These are phyloP conservation scores for Lepidium aucheri DNA, from an alignment of 345 rosid species.

Conservation along the genomic window DNA sequence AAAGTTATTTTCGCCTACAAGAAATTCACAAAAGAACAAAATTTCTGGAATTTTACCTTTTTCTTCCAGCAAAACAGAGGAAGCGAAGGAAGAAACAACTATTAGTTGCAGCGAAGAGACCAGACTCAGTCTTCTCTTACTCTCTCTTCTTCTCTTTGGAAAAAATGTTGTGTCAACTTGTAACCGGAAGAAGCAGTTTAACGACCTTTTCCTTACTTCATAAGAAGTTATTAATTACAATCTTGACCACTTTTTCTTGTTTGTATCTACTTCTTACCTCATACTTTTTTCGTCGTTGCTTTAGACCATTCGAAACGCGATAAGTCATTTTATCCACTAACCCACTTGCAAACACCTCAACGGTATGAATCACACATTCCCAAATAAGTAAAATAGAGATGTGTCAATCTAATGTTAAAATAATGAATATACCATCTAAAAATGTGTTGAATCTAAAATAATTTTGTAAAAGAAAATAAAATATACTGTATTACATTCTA, in stretches of 20 bases:
- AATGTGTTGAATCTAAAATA: no score
- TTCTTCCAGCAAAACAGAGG: background rate
- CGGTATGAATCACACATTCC: no score
- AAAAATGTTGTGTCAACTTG: slow-evolving; percentile 18
- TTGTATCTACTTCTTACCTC: background rate
- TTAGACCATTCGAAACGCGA: background rate
- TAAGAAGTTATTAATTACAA: slow-evolving; percentile 1
- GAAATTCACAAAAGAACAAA: background rate
- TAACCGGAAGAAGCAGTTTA: slow-evolving; percentile 25
- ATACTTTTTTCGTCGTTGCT: background rate
- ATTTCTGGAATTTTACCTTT: background rate
- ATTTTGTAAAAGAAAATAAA: no score
- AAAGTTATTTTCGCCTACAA: background rate
- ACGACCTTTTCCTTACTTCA: slow-evolving; percentile 1
- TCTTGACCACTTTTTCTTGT: background rate
- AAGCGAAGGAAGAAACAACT: slow-evolving; percentile 17
- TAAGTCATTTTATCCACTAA: background rate
- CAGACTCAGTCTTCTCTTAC: slow-evolving; percentile 17
- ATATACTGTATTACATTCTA: no score
- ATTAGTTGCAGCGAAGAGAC: slow-evolving; percentile 21
- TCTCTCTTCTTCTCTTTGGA: slow-evolving; percentile 6
- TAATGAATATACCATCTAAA: no score
- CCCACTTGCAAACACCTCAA: background rate
- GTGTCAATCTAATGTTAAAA: no score
- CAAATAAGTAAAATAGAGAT: no score